These are phyloP conservation scores for Ustilago sp. DNA, from an alignment of 1,284 basidiomycete genomes.

Conservation along the genomic window DNA sequence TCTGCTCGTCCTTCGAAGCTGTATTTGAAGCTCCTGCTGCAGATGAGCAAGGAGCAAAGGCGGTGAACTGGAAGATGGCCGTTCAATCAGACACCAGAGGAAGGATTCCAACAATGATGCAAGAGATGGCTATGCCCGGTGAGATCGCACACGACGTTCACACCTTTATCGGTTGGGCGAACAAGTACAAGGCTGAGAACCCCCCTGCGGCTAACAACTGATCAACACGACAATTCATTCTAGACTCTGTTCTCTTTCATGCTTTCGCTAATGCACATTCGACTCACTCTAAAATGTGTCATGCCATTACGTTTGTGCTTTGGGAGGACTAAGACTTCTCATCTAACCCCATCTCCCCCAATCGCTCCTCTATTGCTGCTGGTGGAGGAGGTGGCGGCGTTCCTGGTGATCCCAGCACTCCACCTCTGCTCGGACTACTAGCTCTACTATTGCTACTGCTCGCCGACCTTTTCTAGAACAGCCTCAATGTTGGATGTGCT, in stretches of 20 bases:
- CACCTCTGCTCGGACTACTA: conserved; percentile 25
- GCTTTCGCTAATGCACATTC: conserved; percentile 3
- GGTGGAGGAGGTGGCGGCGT: conserved; percentile 6
- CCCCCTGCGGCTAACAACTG: conserved; percentile 13
- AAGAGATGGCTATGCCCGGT: conserved; percentile 59
- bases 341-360: conserved; percentile 13
- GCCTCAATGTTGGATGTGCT: conserved; percentile 26
- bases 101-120: conserved; percentile 56
- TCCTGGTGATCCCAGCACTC: conserved; percentile 10
- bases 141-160: conserved; percentile 64
- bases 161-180: conserved; percentile 58
- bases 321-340: conserved; percentile 5
- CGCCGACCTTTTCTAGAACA: conserved; percentile 40
- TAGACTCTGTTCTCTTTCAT: neutral
- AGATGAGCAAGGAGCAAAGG: neutral
- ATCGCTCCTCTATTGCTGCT: conserved; percentile 3
- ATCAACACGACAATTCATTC: neutral
- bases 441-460: conserved; percentile 35
- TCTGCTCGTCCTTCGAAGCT: conserved; percentile 63
- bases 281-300: neutral
- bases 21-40: conserved; percentile 36
- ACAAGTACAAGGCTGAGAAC: conserved; percentile 35
- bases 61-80: conserved; percentile 55
- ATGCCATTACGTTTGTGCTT: neutral
- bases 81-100: conserved; percentile 61